Conservation (phyloP, 768 basidiomycete genomes). For the Pleurotus tuoliensis region DNA sequence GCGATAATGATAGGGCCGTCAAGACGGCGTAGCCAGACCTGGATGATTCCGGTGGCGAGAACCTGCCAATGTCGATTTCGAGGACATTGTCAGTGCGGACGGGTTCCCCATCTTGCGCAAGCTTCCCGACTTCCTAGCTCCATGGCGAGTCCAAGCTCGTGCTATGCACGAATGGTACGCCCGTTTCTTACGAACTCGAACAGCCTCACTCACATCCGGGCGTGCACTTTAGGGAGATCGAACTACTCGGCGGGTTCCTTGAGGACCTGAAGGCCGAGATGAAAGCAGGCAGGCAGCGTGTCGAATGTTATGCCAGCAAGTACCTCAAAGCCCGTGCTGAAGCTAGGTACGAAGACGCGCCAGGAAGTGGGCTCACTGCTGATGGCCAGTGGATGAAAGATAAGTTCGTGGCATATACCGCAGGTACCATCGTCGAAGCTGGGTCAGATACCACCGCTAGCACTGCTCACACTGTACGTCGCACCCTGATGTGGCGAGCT, state of each 20-base stretch:
- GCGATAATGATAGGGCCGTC: no score
- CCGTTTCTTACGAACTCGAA: neutral
- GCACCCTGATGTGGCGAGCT: neutral
- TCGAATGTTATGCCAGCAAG: neutral
- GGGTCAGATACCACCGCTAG: neutral
- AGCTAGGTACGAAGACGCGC: neutral
- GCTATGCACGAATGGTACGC: constrained; percentile 10
- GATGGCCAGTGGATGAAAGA: neutral
- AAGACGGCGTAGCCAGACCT: no score
- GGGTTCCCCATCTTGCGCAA: constrained; percentile 21
- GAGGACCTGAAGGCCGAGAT: neutral
- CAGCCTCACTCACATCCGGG: neutral
- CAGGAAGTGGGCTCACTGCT: neutral
- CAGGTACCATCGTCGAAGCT: neutral
- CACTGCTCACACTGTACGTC: neutral
- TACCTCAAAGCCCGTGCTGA: neutral
- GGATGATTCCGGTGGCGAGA: no score
- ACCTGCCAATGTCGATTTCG: no score
- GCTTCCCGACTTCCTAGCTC: constrained; percentile 22
- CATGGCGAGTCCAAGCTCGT: constrained; percentile 21
- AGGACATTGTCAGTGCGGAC: constrained; percentile 14
- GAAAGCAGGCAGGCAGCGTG: neutral
- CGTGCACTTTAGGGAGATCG: neutral
- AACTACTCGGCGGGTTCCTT: neutral
- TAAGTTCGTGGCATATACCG: neutral